Percentiles rank a stretch among this genome's conserved stretches.
Evolutionary conservation across 305 asterid species (phyloP).

Genomic region (Withania somnifera): DNA sequence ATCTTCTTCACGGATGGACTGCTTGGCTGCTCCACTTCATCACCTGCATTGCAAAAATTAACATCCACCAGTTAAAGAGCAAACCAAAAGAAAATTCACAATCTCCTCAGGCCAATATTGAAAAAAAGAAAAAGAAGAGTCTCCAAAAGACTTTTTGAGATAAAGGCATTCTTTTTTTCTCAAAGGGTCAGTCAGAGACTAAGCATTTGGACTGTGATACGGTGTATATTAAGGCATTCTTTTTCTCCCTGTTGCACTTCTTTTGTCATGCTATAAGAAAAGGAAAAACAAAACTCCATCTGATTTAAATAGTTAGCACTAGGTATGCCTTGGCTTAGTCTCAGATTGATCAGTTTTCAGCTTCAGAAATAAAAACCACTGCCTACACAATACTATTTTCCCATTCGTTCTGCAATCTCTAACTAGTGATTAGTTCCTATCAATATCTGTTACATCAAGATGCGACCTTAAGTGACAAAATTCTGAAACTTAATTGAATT

Average conservation of each 20-base stretch:
- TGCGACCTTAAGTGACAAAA: not conserved
- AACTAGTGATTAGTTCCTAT: not conserved
- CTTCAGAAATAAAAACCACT: not conserved
- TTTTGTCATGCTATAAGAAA: not conserved
- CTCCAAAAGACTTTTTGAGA: not conserved
- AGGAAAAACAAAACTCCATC: not conserved
- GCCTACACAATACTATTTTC: not conserved
- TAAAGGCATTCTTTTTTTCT: not conserved
- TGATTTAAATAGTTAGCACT: not conserved
- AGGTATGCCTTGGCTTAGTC: not conserved
- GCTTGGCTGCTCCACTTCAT: conserved; percentile 72
- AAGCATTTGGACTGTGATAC: not conserved
- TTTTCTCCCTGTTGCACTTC: not conserved
- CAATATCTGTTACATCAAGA: not conserved
- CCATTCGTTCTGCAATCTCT: not conserved
- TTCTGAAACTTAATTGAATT: not conserved
- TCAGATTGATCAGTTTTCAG: not conserved
- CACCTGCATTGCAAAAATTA: conserved; percentile 44
- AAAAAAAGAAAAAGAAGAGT: not conserved
- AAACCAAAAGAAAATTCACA: not conserved
- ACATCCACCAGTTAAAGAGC: not conserved
- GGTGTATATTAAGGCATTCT: not conserved
- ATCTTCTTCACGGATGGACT: conserved; percentile 84
- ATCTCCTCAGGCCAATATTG: not conserved
- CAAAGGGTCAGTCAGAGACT: not conserved